Conservation (phyloP, 75 land plant genomes). For the Azolla pinnata region DNA sequence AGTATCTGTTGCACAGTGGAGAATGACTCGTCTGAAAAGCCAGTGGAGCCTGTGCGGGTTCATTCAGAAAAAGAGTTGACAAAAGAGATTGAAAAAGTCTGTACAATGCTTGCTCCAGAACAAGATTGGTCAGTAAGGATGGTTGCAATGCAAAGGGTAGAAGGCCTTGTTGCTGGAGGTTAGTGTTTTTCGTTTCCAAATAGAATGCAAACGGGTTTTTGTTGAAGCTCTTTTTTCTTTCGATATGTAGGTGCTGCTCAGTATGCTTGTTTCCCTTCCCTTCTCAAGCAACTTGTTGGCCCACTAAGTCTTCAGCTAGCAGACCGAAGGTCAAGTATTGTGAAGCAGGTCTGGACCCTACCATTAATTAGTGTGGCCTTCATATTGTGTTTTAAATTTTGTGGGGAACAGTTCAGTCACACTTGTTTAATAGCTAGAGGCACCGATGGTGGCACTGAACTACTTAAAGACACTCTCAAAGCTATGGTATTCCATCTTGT, state of each 20-base stretch:
- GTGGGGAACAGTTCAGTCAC: too few relatives aligned
- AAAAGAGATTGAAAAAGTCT: constrained; percentile 84
- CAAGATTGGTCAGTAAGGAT: constrained; percentile 97
- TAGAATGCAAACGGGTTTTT: too few relatives aligned
- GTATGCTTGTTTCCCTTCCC: constrained; percentile 66
- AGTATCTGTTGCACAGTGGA: too few relatives aligned
- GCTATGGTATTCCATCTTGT: too few relatives aligned
- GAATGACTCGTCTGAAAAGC: constrained; percentile 66
- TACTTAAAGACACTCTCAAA: too few relatives aligned
- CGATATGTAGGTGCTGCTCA: constrained; percentile 67
- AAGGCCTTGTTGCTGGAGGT: constrained; percentile 97
- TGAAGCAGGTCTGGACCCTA: constrained; percentile 81
- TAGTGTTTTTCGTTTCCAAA: constrained; percentile 6
- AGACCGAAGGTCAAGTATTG: constrained; percentile 95
- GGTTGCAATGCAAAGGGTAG: constrained; percentile 93
- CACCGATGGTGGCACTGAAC: too few relatives aligned
- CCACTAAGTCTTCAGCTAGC: constrained; percentile 73
- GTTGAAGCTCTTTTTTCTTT: too few relatives aligned
- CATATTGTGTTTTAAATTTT: too few relatives aligned
- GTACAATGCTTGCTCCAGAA: constrained; percentile 67
- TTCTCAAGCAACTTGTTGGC: constrained; percentile 79
- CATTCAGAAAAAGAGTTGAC: constrained; percentile 89
- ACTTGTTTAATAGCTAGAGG: too few relatives aligned
- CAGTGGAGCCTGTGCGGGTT: constrained; percentile 81
- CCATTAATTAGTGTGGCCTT: too few relatives aligned